Evolutionary conservation across 192 early-diverging fungal genomes (phyloP).

Genomic region (Podila verticillata): DNA sequence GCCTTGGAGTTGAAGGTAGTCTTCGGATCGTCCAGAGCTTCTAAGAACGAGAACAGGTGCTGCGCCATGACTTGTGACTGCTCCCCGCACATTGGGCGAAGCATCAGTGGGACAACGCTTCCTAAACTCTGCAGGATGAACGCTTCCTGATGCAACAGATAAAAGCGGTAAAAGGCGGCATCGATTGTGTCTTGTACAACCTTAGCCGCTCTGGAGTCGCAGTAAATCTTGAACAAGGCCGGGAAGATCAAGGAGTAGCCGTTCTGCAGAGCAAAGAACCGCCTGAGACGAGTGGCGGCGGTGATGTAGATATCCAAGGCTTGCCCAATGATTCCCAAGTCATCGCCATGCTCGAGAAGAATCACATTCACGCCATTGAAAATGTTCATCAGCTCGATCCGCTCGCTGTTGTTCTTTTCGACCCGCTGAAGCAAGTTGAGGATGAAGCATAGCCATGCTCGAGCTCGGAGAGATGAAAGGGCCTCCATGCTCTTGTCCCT

Average conservation of each 20-base stretch:
- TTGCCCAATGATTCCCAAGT: conserved; percentile 63
- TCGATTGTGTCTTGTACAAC: conserved; percentile 56
- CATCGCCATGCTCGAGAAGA: conserved; percentile 55
- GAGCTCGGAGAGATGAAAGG: conserved; percentile 58
- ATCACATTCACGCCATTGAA: conserved; percentile 62
- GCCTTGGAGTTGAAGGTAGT: conserved; percentile 29
- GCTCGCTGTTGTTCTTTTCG: conserved; percentile 61
- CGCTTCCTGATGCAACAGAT: conserved; percentile 63
- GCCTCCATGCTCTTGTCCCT: conserved; percentile 9
- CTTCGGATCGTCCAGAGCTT: conserved; percentile 52
- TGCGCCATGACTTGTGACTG: conserved; percentile 54
- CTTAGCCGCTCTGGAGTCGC: conserved; percentile 48
- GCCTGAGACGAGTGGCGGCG: conserved; percentile 56
- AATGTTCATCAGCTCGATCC: conserved; percentile 57
- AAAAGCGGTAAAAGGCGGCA: conserved; percentile 61
- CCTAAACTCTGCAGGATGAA: conserved; percentile 68
- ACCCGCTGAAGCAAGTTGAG: conserved; percentile 59
- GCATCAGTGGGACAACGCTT: conserved; percentile 57
- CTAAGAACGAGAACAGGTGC: conserved; percentile 55
- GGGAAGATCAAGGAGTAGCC: conserved; percentile 63
- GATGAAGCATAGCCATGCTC: conserved; percentile 63
- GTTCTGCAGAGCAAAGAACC: conserved; percentile 61
- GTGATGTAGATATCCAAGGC: conserved; percentile 59
- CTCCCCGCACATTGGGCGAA: conserved; percentile 45
- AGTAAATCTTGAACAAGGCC: conserved; percentile 65